Evolutionary conservation across 768 basidiomycete species (phyloP), one percentile per base, ranked within the genome.

Genomic region (Boletus rufocinnamomeus): DNA sequence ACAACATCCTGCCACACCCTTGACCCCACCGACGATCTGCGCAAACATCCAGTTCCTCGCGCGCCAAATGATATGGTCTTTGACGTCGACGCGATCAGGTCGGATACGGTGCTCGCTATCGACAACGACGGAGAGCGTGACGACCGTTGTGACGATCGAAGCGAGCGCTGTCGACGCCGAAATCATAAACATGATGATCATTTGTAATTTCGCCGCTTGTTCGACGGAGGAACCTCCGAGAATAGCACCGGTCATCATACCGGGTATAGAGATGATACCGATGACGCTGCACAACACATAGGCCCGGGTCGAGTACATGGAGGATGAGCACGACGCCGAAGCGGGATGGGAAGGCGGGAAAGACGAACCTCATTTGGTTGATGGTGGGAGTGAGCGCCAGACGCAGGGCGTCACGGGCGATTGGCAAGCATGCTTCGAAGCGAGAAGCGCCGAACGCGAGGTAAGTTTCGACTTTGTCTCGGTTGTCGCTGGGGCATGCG

Each of bases 101-200:
- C 89, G 79, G 7, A 91, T 72, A 25, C 88, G 77, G 64, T 89
- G 83, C 52, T 90, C 83, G 19, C 64, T 63, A 66, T 95, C 93
- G 38, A 93, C 82, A 7, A 88, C 79, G 16, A 88, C 79, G 4
- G 70, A 69, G 9, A 94, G 79, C 8, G 84, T 79, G 43, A 85
- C 74, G 56, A 86, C 72, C 1, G 87, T 86, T 3, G 84, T 82
- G 52, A 82, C 75, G 54, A 91, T 85, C 3, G 86, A 80, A 14
- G 88, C 83, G 27, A 95, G 80, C 0, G 87, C 84, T 0, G 89
- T 88, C 57, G 85, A 82, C 0, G 92, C 86, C 3, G 87, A 86
- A 46, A 95, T 91, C 88, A 95, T 91, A 74, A 95, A 95, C 86
- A 94, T 91, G 75, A 95, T 92, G 57, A 95, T 86, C 88, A 94